Conservation (phyloP, 2,329 filamentous ascomycete genomes). For the Fusarium sambucinum region DNA sequence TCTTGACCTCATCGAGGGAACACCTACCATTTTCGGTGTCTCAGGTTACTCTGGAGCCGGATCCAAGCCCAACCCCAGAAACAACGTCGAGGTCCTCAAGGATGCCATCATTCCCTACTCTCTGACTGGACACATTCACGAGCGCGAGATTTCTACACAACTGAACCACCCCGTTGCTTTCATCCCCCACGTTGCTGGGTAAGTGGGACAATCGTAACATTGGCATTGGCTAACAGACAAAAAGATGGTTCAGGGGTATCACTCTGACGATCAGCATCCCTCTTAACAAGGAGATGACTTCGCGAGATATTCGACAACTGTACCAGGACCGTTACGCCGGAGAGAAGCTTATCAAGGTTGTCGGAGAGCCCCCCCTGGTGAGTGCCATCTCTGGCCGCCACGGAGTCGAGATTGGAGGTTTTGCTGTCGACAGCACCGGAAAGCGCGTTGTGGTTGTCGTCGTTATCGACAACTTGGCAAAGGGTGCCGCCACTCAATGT, state of each 20-base stretch:
- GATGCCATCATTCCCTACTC: conserved; percentile 86
- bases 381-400: conserved; percentile 75
- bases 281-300: conserved; percentile 85
- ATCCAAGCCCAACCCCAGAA: conserved; percentile 88
- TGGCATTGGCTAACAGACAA: background rate
- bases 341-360: conserved; percentile 93
- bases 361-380: conserved; percentile 70
- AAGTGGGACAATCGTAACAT: background rate
- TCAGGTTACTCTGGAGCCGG: conserved; percentile 95
- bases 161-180: conserved; percentile 83
- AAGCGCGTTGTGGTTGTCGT: conserved; percentile 84
- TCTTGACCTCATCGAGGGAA: conserved; percentile 78
- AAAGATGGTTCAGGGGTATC: conserved; percentile 91
- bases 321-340: conserved; percentile 97
- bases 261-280: conserved; percentile 92
- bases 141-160: conserved; percentile 86
- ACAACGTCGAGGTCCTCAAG: conserved; percentile 83
- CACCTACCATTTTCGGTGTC: conserved; percentile 88
- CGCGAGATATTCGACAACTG: conserved; percentile 90
- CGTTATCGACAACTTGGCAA: conserved; percentile 14
- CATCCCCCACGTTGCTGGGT: conserved; percentile 79
- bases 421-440: conserved; percentile 87
- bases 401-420: conserved; percentile 92
- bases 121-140: conserved; percentile 89
- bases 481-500: conserved; percentile 24